Conservation (phyloP, 768 basidiomycete genomes). For the Macrolepiota albuminosa region DNA sequence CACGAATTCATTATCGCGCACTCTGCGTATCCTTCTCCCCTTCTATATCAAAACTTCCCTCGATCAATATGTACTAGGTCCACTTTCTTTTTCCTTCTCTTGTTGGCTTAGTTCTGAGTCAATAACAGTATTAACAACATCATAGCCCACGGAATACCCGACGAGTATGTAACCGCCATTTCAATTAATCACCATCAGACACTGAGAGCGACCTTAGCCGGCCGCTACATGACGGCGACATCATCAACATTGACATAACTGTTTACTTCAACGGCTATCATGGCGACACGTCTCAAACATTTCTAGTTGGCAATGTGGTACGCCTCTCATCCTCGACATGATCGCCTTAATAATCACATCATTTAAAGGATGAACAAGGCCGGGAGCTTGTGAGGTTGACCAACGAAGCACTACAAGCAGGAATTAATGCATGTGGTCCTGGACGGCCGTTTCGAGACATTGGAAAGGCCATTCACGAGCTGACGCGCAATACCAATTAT, state of each 20-base stretch:
- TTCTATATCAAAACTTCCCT: conserved; percentile 72
- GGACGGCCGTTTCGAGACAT: conserved; percentile 65
- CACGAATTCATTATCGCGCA: conserved; percentile 66
- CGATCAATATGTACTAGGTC: conserved; percentile 73
- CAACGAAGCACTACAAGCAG: conserved; percentile 59
- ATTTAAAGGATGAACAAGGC: conserved; percentile 61
- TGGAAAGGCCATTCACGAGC: conserved; percentile 60
- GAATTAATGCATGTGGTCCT: conserved; percentile 72
- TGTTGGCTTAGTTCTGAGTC: conserved; percentile 35
- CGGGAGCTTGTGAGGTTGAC: conserved; percentile 60
- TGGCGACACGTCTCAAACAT: conserved; percentile 86
- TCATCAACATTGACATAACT: conserved; percentile 87
- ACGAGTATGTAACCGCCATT: conserved; percentile 48
- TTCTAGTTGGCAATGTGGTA: conserved; percentile 77
- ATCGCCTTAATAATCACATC: not conserved
- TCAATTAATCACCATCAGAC: not conserved
- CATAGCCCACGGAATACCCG: conserved; percentile 85
- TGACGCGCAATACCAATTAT: conserved; percentile 39
- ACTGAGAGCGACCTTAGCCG: conserved; percentile 45
- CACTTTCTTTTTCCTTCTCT: not conserved
- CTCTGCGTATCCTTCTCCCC: conserved; percentile 83
- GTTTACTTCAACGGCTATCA: conserved; percentile 82
- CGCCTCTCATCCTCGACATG: conserved; percentile 18
- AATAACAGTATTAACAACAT: conserved; percentile 81
- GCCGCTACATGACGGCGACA: conserved; percentile 74